Evolutionary conservation across 208 protist genomes (phyloP).

Genomic region (Herpetomonas muscarum): DNA sequence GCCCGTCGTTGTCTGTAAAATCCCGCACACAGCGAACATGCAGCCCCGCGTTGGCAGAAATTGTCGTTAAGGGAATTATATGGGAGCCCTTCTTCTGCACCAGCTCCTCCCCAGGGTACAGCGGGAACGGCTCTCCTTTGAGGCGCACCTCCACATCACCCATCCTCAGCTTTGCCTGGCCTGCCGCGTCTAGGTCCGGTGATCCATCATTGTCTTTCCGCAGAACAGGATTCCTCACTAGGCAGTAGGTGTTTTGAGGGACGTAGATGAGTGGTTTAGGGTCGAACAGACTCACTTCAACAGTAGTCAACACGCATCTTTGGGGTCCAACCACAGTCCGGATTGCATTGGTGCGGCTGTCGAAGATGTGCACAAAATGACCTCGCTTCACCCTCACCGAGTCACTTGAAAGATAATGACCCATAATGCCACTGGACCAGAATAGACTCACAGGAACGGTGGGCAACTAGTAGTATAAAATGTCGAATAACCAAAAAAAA

Average conservation of each 20-base stretch:
- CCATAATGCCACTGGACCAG: background rate
- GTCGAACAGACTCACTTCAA: constrained; percentile 89
- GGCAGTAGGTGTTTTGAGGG: constrained; percentile 63
- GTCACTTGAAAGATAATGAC: background rate
- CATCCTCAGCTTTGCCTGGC: constrained; percentile 82
- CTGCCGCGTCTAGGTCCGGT: constrained; percentile 44
- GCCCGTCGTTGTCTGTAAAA: constrained; percentile 28
- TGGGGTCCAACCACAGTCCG: constrained; percentile 80
- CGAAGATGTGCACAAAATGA: constrained; percentile 93
- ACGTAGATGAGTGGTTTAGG: constrained; percentile 72
- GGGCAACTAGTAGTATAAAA: no score
- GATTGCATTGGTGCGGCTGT: constrained; percentile 93
- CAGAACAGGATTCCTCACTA: constrained; percentile 65
- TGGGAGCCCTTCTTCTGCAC: constrained; percentile 22
- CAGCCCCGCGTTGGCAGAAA: constrained; percentile 76
- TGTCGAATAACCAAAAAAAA: no score
- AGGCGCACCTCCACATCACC: constrained; percentile 92
- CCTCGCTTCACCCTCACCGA: constrained; percentile 65
- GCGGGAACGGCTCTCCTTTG: constrained; percentile 87
- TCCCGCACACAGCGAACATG: constrained; percentile 82
- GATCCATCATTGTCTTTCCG: constrained; percentile 25
- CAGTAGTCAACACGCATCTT: constrained; percentile 90
- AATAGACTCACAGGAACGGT: background rate
- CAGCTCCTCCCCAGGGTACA: constrained; percentile 88
- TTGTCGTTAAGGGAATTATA: constrained; percentile 68